Conservation (phyloP, 2,329 filamentous ascomycete species). For the Thielaviopsis musarum region DNA sequence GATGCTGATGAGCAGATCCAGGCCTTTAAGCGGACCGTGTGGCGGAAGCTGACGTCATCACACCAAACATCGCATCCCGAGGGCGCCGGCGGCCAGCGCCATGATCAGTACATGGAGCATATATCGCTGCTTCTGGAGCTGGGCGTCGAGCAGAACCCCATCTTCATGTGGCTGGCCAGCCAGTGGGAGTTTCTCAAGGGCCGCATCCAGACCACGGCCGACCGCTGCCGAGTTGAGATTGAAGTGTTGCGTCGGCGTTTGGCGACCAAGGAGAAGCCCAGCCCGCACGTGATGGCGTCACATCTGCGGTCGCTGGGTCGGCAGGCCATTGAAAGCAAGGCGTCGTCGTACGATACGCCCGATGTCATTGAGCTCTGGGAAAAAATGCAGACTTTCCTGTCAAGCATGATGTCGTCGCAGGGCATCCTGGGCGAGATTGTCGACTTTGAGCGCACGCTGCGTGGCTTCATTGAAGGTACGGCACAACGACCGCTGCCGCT, state of each 20-base stretch:
- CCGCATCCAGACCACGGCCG: conserved; percentile 63
- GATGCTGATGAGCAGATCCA: conserved; percentile 82
- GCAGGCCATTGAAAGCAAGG: conserved; percentile 44
- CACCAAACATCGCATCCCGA: conserved; percentile 40
- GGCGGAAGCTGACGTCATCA: conserved; percentile 59
- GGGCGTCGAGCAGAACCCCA: conserved; percentile 87
- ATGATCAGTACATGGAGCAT: conserved; percentile 79
- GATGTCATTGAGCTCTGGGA: conserved; percentile 89
- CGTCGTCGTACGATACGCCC: conserved; percentile 53
- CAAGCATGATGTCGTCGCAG: conserved; percentile 54
- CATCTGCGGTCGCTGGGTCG: conserved; percentile 61
- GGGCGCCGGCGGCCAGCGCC: conserved; percentile 34
- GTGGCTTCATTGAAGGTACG: conserved; percentile 76
- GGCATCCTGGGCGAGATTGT: conserved; percentile 79
- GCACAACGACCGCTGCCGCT: conserved; percentile 64
- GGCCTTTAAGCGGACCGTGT: conserved; percentile 73
- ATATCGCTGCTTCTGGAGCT: conserved; percentile 82
- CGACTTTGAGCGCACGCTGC: conserved; percentile 85
- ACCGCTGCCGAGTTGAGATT: conserved; percentile 80
- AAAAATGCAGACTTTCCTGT: conserved; percentile 60
- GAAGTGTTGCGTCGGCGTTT: conserved; percentile 76
- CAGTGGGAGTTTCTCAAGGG: conserved; percentile 78
- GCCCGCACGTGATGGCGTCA: conserved; percentile 49
- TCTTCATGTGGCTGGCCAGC: conserved; percentile 88
- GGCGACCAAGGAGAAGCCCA: conserved; percentile 55